These are phyloP conservation scores for Tylopilus vinaceipallidus DNA, from an alignment of 768 basidiomycete genomes.

Conservation along the genomic window DNA sequence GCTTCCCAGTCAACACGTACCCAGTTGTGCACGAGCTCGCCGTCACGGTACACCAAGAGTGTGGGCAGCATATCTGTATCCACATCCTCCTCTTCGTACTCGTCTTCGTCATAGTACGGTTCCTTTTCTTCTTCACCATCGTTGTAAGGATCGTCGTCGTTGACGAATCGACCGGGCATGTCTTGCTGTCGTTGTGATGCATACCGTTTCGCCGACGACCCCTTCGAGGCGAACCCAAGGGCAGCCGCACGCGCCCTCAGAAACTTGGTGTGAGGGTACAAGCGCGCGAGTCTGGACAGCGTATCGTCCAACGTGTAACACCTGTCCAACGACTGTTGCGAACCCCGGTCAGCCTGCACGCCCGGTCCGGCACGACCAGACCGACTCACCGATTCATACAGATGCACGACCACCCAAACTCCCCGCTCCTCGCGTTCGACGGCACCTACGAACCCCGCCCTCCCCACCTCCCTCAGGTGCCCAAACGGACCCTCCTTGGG, in stretches of 20 bases:
- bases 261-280: conserved; percentile 72
- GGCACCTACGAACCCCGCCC: conserved; percentile 67
- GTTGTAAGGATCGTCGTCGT: conserved; percentile 45
- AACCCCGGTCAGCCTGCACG: conserved; percentile 3
- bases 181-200: conserved; percentile 3
- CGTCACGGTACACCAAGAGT: conserved; percentile 72
- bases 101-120: conserved; percentile 39
- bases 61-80: conserved; percentile 82
- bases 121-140: conserved; percentile 33
- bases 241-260: conserved; percentile 76
- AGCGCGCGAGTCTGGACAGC: conserved; percentile 65
- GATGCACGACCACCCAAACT: conserved; percentile 82
- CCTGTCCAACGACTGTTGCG: conserved; percentile 63
- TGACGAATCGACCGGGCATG: conserved; percentile 32
- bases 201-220: conserved; percentile 17
- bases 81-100: conserved; percentile 57
- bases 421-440: conserved; percentile 69
- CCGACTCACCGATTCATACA: conserved; percentile 72
- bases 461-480: conserved; percentile 77
- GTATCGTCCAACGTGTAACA: conserved; percentile 71
- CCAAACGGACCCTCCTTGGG: conserved; percentile 62
- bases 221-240: conserved; percentile 63
- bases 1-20: conserved; percentile 88
- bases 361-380: neutral
- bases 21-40: conserved; percentile 86